Base-by-base conservation (phyloP, 148 eudicot species). In the Rheum nobile region DNA sequence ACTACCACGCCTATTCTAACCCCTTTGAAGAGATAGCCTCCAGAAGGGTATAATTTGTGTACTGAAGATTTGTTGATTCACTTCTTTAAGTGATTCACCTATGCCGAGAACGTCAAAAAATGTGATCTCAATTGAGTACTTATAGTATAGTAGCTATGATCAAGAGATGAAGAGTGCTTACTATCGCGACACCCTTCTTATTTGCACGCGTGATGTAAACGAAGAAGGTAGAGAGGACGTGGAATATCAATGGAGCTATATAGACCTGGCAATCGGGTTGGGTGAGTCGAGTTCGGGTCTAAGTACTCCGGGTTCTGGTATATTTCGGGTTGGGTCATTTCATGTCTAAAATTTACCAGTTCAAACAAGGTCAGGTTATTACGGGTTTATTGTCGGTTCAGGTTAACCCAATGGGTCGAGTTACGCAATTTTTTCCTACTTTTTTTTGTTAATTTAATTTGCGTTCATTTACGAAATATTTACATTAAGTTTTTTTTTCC, bases 211-310 rank as follows among this genome's bases (percentile, higher is more conserved):
- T 86, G 32, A 88, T 68, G 75, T 28, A 89, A 31, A 93, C 98
- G 46, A 82, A 79, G 14, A 93, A 78, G 29, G 98, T 91, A 1
- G 98, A 79, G 39, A 93, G 67, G 68, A 93, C 80, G 47, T 91
- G 95, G 13, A 89, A 88, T 31, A 79, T 79, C 80, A 93, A 75
- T 2, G 98, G 98, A 76, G 92, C 97, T 31, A 91, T 86, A 59
- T n/a, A 91, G 80, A 38, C 87, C 86, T 85, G 4, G 89, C 91
- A 67, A 82, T 84, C 21, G 95, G 90, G 43, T 86, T 72, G 82
- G 95, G 95, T 16, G 91, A 88, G 26, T 88, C 75, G 70, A 90
- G 32, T 77, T 31, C 19, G 74, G 86, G 63, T 3, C n/a, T n/a
- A n/a, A n/a, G n/a, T n/a, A n/a, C n/a, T n/a, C n/a, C n/a, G n/a